These are phyloP conservation scores for Paradendryphiella salina DNA, from an alignment of 2,329 filamentous ascomycete genomes.

Conservation along the genomic window DNA sequence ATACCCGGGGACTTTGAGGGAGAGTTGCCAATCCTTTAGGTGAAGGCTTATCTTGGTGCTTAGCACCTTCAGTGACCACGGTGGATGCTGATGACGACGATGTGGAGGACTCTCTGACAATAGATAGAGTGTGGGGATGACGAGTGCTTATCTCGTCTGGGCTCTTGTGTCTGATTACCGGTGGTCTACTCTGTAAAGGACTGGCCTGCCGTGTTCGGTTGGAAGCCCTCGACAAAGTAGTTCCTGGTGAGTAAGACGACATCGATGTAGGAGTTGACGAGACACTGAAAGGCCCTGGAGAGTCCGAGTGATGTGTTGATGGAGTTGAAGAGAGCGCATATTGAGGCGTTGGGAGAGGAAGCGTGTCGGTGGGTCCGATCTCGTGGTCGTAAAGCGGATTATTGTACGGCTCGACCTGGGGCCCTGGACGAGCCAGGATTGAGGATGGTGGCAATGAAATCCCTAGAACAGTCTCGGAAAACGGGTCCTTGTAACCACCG, in stretches of 20 bases:
- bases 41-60: conserved; percentile 47
- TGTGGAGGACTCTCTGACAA: conserved; percentile 69
- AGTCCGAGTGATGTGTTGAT: conserved; percentile 75
- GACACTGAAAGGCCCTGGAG: conserved; percentile 71
- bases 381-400: conserved; percentile 45
- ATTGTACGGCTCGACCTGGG: conserved; percentile 32
- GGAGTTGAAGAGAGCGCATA: conserved; percentile 71
- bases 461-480: conserved; percentile 50
- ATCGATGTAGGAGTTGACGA: conserved; percentile 79
- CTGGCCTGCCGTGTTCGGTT: conserved; percentile 60
- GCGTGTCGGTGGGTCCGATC: conserved; percentile 64
- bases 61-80: conserved; percentile 59
- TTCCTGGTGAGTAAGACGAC: conserved; percentile 71
- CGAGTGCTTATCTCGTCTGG: conserved; percentile 54
- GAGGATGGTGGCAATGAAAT: conserved; percentile 48
- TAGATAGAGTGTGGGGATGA: conserved; percentile 63
- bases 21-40: conserved; percentile 32
- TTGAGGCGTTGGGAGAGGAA: conserved; percentile 68
- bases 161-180: conserved; percentile 61
- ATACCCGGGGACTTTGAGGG: conserved; percentile 58
- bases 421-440: conserved; percentile 32
- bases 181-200: conserved; percentile 61
- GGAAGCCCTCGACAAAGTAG: conserved; percentile 53
- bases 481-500: conserved; percentile 46
- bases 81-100: conserved; percentile 75